Percentiles rank a stretch among this genome's conserved stretches.
Evolutionary conservation across 768 basidiomycete genomes (phyloP).

Genomic region (Holtermannia corniformis): DNA sequence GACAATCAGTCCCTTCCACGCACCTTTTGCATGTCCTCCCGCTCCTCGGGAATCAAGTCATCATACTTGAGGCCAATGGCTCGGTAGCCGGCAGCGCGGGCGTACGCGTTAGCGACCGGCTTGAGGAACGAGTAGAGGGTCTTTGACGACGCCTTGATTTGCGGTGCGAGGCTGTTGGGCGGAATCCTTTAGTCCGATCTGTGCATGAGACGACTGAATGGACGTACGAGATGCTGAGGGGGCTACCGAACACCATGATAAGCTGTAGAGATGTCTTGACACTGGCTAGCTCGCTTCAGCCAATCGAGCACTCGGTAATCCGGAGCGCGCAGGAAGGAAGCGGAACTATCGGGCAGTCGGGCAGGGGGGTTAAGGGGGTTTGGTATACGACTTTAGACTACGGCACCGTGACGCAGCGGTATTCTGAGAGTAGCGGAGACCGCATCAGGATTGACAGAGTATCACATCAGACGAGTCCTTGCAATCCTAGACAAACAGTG

Average conservation of each 20-base stretch:
- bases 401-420: too few relatives aligned
- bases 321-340: too few relatives aligned
- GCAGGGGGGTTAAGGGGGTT: too few relatives aligned
- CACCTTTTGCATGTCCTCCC: slow-evolving; percentile 37
- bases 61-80: slow-evolving; percentile 85
- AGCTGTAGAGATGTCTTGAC: too few relatives aligned
- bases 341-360: too few relatives aligned
- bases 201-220: background rate
- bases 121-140: slow-evolving; percentile 59
- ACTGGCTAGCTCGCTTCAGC: background rate
- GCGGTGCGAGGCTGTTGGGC: slow-evolving; percentile 52
- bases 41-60: slow-evolving; percentile 55
- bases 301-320: background rate
- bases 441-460: too few relatives aligned
- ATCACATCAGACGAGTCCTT: too few relatives aligned
- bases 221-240: slow-evolving; percentile 33
- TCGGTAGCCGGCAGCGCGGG: slow-evolving; percentile 69
- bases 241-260: slow-evolving; percentile 29
- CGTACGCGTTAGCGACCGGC: slow-evolving; percentile 76
- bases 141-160: slow-evolving; percentile 55
- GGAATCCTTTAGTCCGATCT: background rate
- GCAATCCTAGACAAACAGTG: too few relatives aligned
- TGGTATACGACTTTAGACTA: too few relatives aligned
- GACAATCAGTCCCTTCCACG: too few relatives aligned
- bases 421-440: too few relatives aligned